Evolutionary conservation across 2,329 filamentous ascomycete species (phyloP).

Genomic region (Nannizzia gypsea): DNA sequence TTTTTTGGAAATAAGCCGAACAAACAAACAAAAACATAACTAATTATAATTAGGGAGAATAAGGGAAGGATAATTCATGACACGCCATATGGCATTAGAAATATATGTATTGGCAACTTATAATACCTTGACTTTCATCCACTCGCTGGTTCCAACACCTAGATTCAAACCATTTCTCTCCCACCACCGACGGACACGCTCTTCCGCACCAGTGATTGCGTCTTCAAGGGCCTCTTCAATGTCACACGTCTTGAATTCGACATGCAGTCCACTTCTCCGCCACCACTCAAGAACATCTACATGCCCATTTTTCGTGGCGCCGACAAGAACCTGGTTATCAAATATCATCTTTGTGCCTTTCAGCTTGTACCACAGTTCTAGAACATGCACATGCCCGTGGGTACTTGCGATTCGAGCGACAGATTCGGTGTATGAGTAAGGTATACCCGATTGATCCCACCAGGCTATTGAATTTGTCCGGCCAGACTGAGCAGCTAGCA

Average conservation of each 20-base stretch:
- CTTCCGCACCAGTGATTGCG: slow-evolving; percentile 59
- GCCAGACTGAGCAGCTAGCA: slow-evolving; percentile 73
- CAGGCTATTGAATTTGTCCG: slow-evolving; percentile 66
- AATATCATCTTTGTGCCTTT: slow-evolving; percentile 69
- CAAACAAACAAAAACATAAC: not conserved
- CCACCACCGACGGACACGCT: slow-evolving; percentile 76
- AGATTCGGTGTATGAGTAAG: slow-evolving; percentile 65
- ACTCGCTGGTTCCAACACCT: slow-evolving; percentile 71
- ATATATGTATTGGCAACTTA: slow-evolving; percentile 23
- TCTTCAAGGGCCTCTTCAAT: slow-evolving; percentile 92
- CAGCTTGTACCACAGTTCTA: slow-evolving; percentile 69
- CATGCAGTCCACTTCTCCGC: slow-evolving; percentile 58
- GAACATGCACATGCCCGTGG: slow-evolving; percentile 70
- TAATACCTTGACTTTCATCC: slow-evolving; percentile 72
- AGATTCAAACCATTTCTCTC: slow-evolving; percentile 69
- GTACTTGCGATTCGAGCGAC: slow-evolving; percentile 75
- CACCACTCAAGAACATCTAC: slow-evolving; percentile 85
- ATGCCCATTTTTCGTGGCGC: slow-evolving; percentile 77
- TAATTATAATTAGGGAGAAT: not conserved
- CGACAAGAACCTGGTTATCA: slow-evolving; percentile 71
- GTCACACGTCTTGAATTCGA: slow-evolving; percentile 90
- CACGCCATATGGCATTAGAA: no score
- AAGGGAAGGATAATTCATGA: no score
- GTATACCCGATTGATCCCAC: slow-evolving; percentile 76
- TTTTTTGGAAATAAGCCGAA: not conserved